Evolutionary conservation across 805 yeast species (phyloP).

Genomic region (Brettanomyces naardenensis): DNA sequence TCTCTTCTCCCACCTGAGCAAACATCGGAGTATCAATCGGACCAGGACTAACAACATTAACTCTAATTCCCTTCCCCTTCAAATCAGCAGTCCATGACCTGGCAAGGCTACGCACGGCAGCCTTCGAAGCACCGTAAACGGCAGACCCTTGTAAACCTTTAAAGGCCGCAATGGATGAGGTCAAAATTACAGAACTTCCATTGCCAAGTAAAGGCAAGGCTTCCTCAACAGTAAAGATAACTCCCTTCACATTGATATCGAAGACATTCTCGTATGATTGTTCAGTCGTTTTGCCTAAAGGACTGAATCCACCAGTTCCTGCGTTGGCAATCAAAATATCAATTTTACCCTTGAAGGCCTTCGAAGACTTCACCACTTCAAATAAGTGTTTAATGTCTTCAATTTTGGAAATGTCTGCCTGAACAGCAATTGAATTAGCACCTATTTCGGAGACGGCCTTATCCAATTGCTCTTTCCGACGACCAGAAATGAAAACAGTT

Average conservation of each 20-base stretch:
- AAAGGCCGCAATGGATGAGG: not conserved
- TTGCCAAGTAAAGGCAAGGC: not conserved
- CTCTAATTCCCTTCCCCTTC: conserved; percentile 5
- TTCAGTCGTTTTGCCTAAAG: not conserved
- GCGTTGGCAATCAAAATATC: conserved; percentile 10
- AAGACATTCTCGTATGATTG: not conserved
- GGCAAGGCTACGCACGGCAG: conserved; percentile 1
- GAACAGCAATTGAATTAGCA: conserved; percentile 1
- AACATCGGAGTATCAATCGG: conserved; percentile 6
- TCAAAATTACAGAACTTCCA: too few relatives aligned
- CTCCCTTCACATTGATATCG: too few relatives aligned
- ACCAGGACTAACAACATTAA: conserved; percentile 9
- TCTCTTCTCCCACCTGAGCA: conserved; percentile 4
- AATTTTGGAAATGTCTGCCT: conserved; percentile 8
- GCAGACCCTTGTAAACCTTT: not conserved
- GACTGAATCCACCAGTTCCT: not conserved
- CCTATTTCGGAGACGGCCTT: not conserved
- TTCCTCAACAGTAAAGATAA: not conserved
- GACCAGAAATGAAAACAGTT: conserved; percentile 11
- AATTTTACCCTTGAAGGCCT: conserved; percentile 7
- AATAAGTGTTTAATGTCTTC: conserved; percentile 4
- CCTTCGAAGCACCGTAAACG: not conserved
- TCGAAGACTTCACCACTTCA: conserved; percentile 3
- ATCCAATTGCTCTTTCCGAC: not conserved
- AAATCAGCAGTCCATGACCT: conserved; percentile 5